Conservation (phyloP, 164 flowering plant species). For the Chimonanthus salicifolius region DNA sequence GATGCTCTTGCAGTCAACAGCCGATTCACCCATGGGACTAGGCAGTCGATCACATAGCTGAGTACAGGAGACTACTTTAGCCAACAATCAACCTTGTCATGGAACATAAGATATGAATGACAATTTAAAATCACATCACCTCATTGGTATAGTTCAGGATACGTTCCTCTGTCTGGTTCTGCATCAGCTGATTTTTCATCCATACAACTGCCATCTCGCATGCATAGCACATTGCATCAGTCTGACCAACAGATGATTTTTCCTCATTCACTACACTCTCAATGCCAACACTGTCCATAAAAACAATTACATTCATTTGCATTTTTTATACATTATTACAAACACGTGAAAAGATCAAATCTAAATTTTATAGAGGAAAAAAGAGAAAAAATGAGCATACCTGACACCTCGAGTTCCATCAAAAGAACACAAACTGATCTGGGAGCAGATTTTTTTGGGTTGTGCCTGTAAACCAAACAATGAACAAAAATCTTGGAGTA, state of each 20-base stretch:
- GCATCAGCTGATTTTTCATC: slow-evolving; percentile 65
- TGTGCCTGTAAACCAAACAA: slow-evolving; percentile 30
- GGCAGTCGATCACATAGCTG: slow-evolving; percentile 89
- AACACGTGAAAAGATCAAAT: not conserved
- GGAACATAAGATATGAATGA: not conserved
- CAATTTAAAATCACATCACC: slow-evolving; percentile 26
- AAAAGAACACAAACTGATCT: slow-evolving; percentile 64
- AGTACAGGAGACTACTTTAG: slow-evolving; percentile 15
- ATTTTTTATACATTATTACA: not conserved
- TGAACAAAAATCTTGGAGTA: not conserved
- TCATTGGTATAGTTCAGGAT: slow-evolving; percentile 53
- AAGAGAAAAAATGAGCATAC: slow-evolving; percentile 22
- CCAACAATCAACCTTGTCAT: not conserved
- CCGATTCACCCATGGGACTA: slow-evolving; percentile 78
- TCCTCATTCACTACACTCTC: slow-evolving; percentile 62
- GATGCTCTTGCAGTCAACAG: slow-evolving; percentile 54
- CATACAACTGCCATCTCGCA: slow-evolving; percentile 87
- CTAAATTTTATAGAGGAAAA: not conserved
- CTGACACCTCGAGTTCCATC: slow-evolving; percentile 71
- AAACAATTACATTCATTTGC: not conserved
- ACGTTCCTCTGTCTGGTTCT: slow-evolving; percentile 47
- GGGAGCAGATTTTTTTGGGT: slow-evolving; percentile 73
- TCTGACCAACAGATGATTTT: slow-evolving; percentile 26
- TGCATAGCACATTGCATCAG: slow-evolving; percentile 55
- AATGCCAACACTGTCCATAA: slow-evolving; percentile 46